Evolutionary conservation across 306 rosid species (phyloP), one percentile per base, ranked within the genome.

Genomic region (Prunus mira): DNA sequence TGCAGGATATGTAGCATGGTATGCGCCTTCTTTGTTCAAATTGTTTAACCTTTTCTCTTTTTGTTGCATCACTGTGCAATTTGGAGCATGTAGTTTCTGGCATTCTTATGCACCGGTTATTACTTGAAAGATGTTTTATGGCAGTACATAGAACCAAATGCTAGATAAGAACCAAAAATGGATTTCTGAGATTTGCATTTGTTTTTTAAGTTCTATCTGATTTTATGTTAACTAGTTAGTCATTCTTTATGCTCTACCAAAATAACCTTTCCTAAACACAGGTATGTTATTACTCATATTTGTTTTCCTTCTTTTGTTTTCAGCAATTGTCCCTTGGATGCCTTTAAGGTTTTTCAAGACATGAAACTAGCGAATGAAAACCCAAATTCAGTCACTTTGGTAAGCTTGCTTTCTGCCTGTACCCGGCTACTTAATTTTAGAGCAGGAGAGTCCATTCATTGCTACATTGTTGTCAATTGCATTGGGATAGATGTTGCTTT

Each of bases 331-430:
- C 82, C 85, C 0, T 69, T 65, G 4, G 84, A 81, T 69, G 88
- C 90, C 0, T 63, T 88, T 15, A 38, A 17, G 75, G 66, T 78
- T 18, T 86, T 79, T 74, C 78, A 18, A 32, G 81, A 79, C 15
- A 90, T 88, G 95, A 80, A 45, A 27, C 22, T 45, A 2, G 82
- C 64, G 0, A 56, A 79, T 69, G 80, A 71, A 30, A 66, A 62
- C 46, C 90, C 92, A 6, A 90, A 90, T 49, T 84, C 85, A 0
- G 84, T 88, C 65, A 87, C 88, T 27, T 81, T 90, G 79, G 84
- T 87, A 0, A 89, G 85, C 73, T 78, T 87, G 85, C 90, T 87
- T n/a, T 76, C 90, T 65, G 88, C 85, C 43, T 84, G 88, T 64
- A 82, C 84, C n/a, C 74, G 27, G 56, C 79, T 75, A 27, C 81